phyloP scores from a whole-genome alignment of 2,329 filamentous ascomycete species.

The Colletotrichum destructivum region DNA sequence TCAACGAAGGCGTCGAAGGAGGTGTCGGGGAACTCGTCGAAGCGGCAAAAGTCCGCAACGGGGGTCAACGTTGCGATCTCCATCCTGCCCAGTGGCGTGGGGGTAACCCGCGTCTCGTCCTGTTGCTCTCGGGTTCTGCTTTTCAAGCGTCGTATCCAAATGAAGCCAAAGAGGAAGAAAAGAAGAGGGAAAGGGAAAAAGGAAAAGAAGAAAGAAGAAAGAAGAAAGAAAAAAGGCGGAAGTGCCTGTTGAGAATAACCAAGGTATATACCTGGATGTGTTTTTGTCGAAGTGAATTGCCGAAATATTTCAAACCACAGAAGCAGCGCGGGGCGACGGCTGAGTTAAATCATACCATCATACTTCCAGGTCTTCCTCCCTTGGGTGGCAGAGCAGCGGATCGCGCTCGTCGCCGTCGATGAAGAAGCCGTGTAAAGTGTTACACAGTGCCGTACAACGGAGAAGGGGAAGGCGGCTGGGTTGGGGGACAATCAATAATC shows the following conservation, averaged over 20 bases:
- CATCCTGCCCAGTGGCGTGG: neutral
- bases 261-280: neutral
- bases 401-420: neutral
- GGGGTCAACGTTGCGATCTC: neutral
- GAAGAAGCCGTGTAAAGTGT: neutral
- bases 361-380: neutral
- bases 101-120: neutral
- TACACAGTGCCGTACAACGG: neutral
- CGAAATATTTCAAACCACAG: neutral
- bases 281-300: neutral
- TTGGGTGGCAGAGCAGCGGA: neutral
- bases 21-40: neutral
- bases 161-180: too few species aligned
- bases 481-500: neutral
- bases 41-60: neutral
- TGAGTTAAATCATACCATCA: constrained; percentile 2
- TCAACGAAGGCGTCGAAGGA: constrained; percentile 16
- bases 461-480: neutral
- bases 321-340: neutral
- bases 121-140: neutral
- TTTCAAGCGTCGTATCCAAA: too few species aligned
- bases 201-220: neutral
- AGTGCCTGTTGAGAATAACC: neutral
- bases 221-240: neutral
- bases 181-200: too few species aligned